These are phyloP conservation scores for Albugo laibachii DNA, from an alignment of 352 stramenopile genomes.

Conservation along the genomic window DNA sequence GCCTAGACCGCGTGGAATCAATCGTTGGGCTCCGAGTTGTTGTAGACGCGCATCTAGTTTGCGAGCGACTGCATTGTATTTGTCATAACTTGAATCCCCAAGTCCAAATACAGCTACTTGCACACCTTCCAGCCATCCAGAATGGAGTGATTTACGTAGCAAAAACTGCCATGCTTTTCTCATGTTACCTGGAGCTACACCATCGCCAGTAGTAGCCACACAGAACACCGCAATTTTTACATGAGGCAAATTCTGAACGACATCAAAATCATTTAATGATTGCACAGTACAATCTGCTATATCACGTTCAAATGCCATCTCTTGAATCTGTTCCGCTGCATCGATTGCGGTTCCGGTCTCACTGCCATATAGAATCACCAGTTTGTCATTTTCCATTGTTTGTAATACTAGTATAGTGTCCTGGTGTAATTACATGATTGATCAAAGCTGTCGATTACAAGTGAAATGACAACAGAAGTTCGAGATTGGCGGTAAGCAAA, in stretches of 20 bases:
- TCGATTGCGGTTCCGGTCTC: conserved; percentile 81
- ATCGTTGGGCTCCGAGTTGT: conserved; percentile 63
- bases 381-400: conserved; percentile 2
- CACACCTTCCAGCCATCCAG: conserved; percentile 42
- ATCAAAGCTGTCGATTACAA: no score
- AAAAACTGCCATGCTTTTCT: conserved; percentile 61
- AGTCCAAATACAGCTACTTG: conserved; percentile 81
- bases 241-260: conserved; percentile 19
- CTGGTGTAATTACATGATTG: no score
- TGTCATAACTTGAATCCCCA: conserved; percentile 83
- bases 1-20: conserved; percentile 56
- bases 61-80: conserved; percentile 82
- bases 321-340: conserved; percentile 56
- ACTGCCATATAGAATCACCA: conserved; percentile 80
- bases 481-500: no score
- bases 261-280: conserved; percentile 51
- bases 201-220: conserved; percentile 82
- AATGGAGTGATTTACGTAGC: conserved; percentile 58
- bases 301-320: conserved; percentile 32
- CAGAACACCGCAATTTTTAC: conserved; percentile 73
- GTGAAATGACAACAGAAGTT: no score
- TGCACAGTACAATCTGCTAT: conserved; percentile 27
- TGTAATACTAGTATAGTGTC: no score
- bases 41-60: conserved; percentile 67
- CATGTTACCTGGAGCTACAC: conserved; percentile 85